Percentiles rank a stretch among this genome's conserved stretches.
Conservation (phyloP, 306 rosid species). For the Spatholobus suberectus region DNA sequence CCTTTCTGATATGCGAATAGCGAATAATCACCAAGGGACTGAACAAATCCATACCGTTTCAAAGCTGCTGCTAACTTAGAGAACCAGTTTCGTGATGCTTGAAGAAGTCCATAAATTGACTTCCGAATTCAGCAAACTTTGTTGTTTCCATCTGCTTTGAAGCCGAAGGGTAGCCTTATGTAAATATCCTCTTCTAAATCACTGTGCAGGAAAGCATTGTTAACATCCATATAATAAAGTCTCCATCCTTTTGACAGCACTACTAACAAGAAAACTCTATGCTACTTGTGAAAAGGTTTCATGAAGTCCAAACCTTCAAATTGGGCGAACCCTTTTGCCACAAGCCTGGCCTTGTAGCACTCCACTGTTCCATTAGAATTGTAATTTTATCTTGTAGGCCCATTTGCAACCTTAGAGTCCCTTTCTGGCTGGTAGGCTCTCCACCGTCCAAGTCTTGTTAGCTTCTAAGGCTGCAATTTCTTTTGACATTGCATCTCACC, state of each 20-base stretch:
- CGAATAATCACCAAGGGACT: background rate
- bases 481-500: background rate
- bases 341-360: background rate
- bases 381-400: background rate
- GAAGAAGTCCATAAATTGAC: background rate
- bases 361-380: background rate
- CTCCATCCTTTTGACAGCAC: background rate
- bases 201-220: background rate
- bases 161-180: background rate
- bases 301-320: background rate
- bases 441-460: background rate
- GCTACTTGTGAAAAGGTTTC: background rate
- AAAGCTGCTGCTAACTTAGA: background rate
- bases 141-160: background rate
- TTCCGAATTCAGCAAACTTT: background rate
- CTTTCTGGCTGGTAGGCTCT: background rate
- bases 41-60: background rate
- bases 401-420: too few relatives aligned
- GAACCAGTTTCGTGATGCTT: background rate
- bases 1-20: background rate
- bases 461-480: background rate
- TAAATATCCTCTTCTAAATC: background rate
- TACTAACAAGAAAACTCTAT: background rate
- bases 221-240: background rate
- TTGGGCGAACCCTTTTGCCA: background rate